Percentiles rank a stretch among this genome's conserved stretches.
Conservation (phyloP, 306 rosid species). For the Cicer pinnatifidum region DNA sequence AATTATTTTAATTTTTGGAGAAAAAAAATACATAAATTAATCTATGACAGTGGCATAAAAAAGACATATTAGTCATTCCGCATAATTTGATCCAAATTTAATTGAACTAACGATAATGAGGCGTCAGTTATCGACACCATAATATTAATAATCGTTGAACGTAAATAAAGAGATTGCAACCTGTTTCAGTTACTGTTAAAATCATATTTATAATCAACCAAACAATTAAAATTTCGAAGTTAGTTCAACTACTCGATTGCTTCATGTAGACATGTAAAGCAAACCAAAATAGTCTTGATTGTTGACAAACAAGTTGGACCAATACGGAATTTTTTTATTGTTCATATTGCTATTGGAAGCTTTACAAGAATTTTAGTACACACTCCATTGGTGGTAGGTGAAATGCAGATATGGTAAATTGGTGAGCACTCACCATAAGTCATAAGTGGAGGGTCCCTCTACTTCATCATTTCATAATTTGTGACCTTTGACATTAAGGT, state of each 20-base stretch:
- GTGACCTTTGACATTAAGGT: background rate
- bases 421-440: background rate
- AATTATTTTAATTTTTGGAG: too few species aligned
- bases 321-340: background rate
- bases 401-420: background rate
- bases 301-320: background rate
- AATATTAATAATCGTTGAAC: too few species aligned
- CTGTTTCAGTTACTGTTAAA: too few species aligned
- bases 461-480: background rate
- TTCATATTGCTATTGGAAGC: constrained; percentile 29
- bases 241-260: background rate
- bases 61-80: too few species aligned
- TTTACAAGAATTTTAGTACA: constrained; percentile 24
- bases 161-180: too few species aligned
- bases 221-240: too few species aligned
- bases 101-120: too few species aligned
- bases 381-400: constrained; percentile 38
- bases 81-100: too few species aligned
- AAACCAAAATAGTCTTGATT: background rate
- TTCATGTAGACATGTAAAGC: background rate
- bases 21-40: too few species aligned
- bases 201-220: too few species aligned
- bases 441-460: background rate
- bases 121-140: too few species aligned
- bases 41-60: too few species aligned